Base-by-base conservation (phyloP, 331 rosid genomes). In the Quercus lobata region DNA sequence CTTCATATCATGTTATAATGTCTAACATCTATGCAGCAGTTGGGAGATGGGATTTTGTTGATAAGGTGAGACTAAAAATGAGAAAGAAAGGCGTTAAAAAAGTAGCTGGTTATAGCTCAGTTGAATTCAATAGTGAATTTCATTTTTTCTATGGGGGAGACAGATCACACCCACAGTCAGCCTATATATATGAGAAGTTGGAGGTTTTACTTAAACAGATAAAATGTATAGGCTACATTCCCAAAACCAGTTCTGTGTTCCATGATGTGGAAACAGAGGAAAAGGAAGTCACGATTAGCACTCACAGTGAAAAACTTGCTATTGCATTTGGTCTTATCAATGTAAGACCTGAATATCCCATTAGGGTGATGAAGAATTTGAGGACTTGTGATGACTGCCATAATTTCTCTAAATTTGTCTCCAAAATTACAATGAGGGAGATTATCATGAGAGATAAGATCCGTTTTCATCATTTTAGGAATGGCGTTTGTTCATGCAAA, bases 21-120 rank as follows among this genome's bases (percentile, higher is more conserved):
- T 81, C 83, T 18, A 84, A 84, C 66, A 81, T 81, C 56, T 81
- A 84, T 62, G 88, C 88, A n/a, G 81, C 88, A 74, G 83, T 85
- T 74, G 88, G 88, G 75, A 81, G 83, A 66, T 84, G 88, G 88
- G 85, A 84, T n/a, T 78, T 8, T 41, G 85, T 81, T 19, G 58
- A 81, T 1, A 84, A 78, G 61, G 71, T 81, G 73, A 81, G 88
- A 82, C 66, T 27, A 68, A 78, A 52, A 72, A 84, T 84, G 83
- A 70, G 88, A 71, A 81, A 81, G 75, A 54, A 74, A 68, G 83
- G 83, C 5, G 76, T 75, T 32, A 84, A 73, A 69, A 84, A 84
- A 74, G 24, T 78, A 54, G 83, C 83, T 80, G 88, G 80, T 27
- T 84, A 60, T 75, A 84, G 88, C 69, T 78, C 85, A 65, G 83